A percentile compares a stretch with the other conserved stretches of the same genome.
These are phyloP conservation scores for Pseudonectria foliicola DNA, from an alignment of 2,329 filamentous ascomycete genomes.

Conservation along the genomic window DNA sequence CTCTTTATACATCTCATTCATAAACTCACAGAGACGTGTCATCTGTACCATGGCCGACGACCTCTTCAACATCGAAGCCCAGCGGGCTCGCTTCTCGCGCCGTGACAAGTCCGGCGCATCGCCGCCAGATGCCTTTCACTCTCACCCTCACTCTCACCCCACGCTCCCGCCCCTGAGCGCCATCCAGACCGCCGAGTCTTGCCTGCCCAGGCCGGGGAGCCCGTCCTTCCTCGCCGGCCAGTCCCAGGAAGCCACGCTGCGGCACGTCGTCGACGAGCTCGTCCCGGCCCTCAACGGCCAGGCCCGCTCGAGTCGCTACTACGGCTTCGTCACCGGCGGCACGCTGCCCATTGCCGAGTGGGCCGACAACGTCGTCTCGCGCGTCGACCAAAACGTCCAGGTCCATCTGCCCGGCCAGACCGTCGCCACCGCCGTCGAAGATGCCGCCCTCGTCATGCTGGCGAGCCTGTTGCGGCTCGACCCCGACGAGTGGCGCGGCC, in stretches of 20 bases:
- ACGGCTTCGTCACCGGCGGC: conserved; percentile 84
- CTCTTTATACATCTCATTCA: no score
- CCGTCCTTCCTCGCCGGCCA: conserved; percentile 26
- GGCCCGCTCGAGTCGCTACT: conserved; percentile 63
- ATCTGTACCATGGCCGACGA: conserved; percentile 20
- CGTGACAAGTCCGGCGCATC: conserved; percentile 11
- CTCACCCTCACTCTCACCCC: no score
- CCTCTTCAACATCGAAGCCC: conserved; percentile 19
- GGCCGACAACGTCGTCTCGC: conserved; percentile 77
- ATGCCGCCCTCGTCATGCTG: conserved; percentile 62
- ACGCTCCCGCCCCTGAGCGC: conserved; percentile 32
- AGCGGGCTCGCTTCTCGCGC: conserved; percentile 16
- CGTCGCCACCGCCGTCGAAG: conserved; percentile 69
- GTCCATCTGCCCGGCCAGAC: conserved; percentile 75
- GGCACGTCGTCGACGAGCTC: conserved; percentile 40
- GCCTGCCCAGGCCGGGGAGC: conserved; percentile 29
- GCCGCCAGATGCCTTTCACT: conserved; percentile 9
- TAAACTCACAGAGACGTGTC: no score
- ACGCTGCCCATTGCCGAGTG: conserved; percentile 70
- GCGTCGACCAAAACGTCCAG: conserved; percentile 75
- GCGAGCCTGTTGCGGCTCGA: conserved; percentile 58
- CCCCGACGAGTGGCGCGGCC: conserved; percentile 48
- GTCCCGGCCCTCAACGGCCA: conserved; percentile 59
- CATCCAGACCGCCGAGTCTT: conserved; percentile 31
- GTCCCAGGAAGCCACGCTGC: conserved; percentile 21